phyloP scores from a whole-genome alignment of 2,329 filamentous ascomycete genomes.

The Aspergillus sp. region DNA sequence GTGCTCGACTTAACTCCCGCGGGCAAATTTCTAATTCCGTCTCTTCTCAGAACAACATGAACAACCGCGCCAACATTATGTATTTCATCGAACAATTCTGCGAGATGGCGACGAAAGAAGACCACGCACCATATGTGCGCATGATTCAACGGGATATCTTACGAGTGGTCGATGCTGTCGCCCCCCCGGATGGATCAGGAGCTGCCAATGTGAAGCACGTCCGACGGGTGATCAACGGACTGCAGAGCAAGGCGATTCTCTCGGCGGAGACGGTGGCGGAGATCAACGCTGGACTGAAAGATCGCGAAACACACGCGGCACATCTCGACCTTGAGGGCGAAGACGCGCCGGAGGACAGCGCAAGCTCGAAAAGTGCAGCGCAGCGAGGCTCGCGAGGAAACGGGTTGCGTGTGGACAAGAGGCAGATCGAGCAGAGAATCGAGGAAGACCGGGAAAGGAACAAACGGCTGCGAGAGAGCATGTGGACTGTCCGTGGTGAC shows the following conservation, averaged over 20 bases:
- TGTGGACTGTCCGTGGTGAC: slow-evolving; percentile 78
- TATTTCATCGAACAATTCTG: slow-evolving; percentile 97
- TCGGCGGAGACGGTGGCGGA: slow-evolving; percentile 71
- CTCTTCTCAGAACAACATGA: slow-evolving; percentile 75
- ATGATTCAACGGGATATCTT: slow-evolving; percentile 96
- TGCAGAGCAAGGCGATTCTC: slow-evolving; percentile 71
- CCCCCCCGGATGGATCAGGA: slow-evolving; percentile 79
- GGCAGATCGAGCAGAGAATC: slow-evolving; percentile 90
- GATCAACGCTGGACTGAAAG: slow-evolving; percentile 79
- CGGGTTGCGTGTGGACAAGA: slow-evolving; percentile 67
- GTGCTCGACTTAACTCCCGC: neutral
- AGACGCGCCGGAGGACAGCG: slow-evolving; percentile 26
- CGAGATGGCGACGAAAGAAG: slow-evolving; percentile 75
- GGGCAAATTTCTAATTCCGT: neutral
- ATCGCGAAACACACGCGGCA: slow-evolving; percentile 66
- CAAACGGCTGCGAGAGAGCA: slow-evolving; percentile 85
- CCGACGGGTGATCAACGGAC: slow-evolving; percentile 70
- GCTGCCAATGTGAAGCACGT: slow-evolving; percentile 94
- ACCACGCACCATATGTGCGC: slow-evolving; percentile 76
- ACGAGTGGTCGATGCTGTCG: slow-evolving; percentile 86
- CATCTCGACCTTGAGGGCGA: slow-evolving; percentile 50
- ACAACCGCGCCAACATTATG: slow-evolving; percentile 97
- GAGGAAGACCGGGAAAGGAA: slow-evolving; percentile 96
- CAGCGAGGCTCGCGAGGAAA: slow-evolving; percentile 31
- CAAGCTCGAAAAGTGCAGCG: slow-evolving; percentile 26